Percentiles rank a stretch among this genome's conserved stretches.
These are phyloP conservation scores for Penicillium mononematosum DNA, from an alignment of 495 filamentous ascomycete genomes.

Conservation along the genomic window DNA sequence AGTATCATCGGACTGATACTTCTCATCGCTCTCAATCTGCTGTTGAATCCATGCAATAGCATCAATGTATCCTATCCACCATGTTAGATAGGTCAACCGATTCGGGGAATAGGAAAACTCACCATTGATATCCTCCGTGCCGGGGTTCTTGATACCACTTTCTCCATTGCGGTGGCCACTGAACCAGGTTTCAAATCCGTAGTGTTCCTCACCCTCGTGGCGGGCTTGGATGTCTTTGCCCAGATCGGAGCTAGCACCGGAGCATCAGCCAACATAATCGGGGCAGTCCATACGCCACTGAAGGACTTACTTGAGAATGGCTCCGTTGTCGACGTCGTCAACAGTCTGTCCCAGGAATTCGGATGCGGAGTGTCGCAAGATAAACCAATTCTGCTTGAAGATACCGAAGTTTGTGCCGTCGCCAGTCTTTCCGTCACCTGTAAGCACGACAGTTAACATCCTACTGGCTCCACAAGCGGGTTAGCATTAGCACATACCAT, in stretches of 20 bases:
- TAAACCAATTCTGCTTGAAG: slow-evolving; percentile 44
- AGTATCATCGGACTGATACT: slow-evolving; percentile 26
- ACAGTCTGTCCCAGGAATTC: slow-evolving; percentile 23
- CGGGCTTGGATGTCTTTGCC: slow-evolving; percentile 28
- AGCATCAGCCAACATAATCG: neutral
- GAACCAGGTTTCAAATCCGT: slow-evolving; percentile 29
- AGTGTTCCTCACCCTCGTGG: slow-evolving; percentile 26
- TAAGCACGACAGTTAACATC: slow-evolving; percentile 4
- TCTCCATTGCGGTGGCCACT: slow-evolving; percentile 31
- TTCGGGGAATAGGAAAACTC: neutral
- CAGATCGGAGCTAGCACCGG: slow-evolving; percentile 18
- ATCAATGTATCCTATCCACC: slow-evolving; percentile 22
- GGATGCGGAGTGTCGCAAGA: slow-evolving; percentile 31
- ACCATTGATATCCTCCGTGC: slow-evolving; percentile 28
- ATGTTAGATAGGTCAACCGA: neutral
- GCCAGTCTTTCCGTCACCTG: slow-evolving; percentile 33
- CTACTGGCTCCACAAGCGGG: neutral
- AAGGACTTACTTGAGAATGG: slow-evolving; percentile 27
- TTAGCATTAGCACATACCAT: slow-evolving; percentile 20
- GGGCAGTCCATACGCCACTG: too few relatives aligned
- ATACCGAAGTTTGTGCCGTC: slow-evolving; percentile 35
- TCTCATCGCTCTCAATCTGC: slow-evolving; percentile 28
- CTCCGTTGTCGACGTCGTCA: slow-evolving; percentile 23
- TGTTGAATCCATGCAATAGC: slow-evolving; percentile 31
- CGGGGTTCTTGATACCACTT: slow-evolving; percentile 23